Base-by-base conservation (phyloP, 768 basidiomycete genomes). In the Gymnopilus dilepis region DNA sequence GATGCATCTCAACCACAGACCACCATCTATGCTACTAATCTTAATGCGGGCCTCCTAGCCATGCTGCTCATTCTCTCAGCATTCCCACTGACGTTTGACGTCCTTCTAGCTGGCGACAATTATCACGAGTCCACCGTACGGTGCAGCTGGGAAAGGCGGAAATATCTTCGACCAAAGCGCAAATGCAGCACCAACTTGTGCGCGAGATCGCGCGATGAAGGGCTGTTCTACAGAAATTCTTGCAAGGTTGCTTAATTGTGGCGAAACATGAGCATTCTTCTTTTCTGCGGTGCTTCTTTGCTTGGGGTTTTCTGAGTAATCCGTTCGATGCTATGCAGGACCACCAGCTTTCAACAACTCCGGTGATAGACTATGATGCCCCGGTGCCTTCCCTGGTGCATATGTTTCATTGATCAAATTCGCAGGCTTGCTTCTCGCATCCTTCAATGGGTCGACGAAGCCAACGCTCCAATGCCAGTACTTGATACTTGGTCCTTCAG, bases 401-500 rank as follows among this genome's bases (percentile, higher is more conserved):
- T 56, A 61, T 61, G 55, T 45, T 48, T 37, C 37, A 30, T 48
- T 26, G 45, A 59, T 59, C 56, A 50, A 59, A 6, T 62, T 58
- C 56, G 34, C 50, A 58, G 22, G 47, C 40, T 11, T 21, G 56
- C 50, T 55, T 31, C 56, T 58, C 38, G 13, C 6, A 13, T 19
- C 41, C 28, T 56, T n/a, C 40, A 30, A 21, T 11, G 22, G 38
- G 8, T 56, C 26, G 28, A 45, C 26, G 5, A 60, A 43, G 15
- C 19, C 43, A 50, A 33, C 37, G 54, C 42, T 22, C 43, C 33
- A 61, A 28, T 30, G 22, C 15, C 34, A 37, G 34, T 3, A 31
- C 30, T 50, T 31, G n/a, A 15, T 3, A 31, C 30, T 50, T 31
- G n/a, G 15, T 30, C 26, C 17, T 50, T 50, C 47, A 15, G 26